These are phyloP conservation scores for Penicillium brevicompactum DNA, from an alignment of 2,329 filamentous ascomycete species.

Conservation along the genomic window DNA sequence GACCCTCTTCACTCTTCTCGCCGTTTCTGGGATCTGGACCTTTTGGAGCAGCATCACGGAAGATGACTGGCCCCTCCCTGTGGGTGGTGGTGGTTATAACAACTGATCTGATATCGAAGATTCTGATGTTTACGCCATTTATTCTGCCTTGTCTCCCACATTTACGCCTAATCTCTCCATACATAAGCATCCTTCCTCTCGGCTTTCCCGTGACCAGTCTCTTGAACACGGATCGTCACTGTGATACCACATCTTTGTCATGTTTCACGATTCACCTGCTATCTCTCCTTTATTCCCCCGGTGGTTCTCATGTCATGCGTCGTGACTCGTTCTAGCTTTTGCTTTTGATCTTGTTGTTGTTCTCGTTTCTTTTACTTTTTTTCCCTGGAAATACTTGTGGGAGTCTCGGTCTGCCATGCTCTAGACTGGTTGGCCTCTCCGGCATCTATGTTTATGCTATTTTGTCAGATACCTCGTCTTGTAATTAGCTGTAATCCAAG, in stretches of 20 bases:
- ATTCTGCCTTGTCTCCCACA: conserved; percentile 9
- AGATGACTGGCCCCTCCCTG: conserved; percentile 84
- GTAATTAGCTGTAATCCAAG: conserved; percentile 32
- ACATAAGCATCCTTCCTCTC: conserved; percentile 15
- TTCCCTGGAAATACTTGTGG: conserved; percentile 1
- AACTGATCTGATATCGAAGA: conserved; percentile 21
- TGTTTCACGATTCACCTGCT: conserved; percentile 27
- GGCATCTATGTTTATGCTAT: conserved; percentile 12
- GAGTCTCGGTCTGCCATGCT: conserved; percentile 6
- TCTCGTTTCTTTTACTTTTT: no score
- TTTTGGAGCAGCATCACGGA: conserved; percentile 99
- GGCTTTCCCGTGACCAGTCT: conserved; percentile 15
- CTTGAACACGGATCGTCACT: conserved; percentile 21
- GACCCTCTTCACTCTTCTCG: conserved; percentile 84
- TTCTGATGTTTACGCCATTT: conserved; percentile 2
- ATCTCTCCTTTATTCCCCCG: conserved; percentile 6
- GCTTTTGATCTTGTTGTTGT: not conserved
- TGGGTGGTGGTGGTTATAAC: conserved; percentile 31
- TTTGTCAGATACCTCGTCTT: conserved; percentile 37
- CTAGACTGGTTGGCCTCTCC: conserved; percentile 6
- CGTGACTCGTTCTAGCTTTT: conserved; percentile 3
- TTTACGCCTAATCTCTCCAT: conserved; percentile 7
- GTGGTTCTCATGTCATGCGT: conserved; percentile 10
- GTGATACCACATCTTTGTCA: conserved; percentile 29
- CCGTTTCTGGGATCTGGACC: conserved; percentile 82